These are phyloP conservation scores for Viola odorata DNA, from an alignment of 345 rosid genomes.

Conservation along the genomic window DNA sequence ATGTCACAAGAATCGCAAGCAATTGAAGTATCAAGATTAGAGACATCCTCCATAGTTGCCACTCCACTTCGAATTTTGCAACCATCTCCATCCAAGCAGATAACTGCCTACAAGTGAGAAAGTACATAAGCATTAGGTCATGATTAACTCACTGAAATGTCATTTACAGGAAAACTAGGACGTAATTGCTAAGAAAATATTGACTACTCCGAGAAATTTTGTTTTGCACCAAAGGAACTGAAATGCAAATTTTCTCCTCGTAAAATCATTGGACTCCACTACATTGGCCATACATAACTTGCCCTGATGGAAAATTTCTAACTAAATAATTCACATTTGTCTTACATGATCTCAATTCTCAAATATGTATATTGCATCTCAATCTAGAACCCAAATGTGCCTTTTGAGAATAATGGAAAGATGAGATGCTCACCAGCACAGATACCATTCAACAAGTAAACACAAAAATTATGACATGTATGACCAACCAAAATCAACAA, in stretches of 20 bases:
- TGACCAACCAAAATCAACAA: background rate
- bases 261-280: background rate
- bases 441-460: background rate
- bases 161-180: background rate
- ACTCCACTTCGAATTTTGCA: slow-evolving; percentile 73
- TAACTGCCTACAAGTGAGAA: slow-evolving; percentile 80
- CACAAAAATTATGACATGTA: background rate
- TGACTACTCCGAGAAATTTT: slow-evolving; percentile 4
- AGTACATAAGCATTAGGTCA: slow-evolving; percentile 25
- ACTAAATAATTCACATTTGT: background rate
- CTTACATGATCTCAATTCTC: no score
- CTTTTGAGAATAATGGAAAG: background rate
- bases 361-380: background rate
- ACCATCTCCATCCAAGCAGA: slow-evolving; percentile 94
- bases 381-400: slow-evolving; percentile 1
- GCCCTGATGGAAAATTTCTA: background rate
- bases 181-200: no score
- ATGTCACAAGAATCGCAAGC: slow-evolving; percentile 97
- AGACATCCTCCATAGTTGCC: slow-evolving; percentile 45
- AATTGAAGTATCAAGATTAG: slow-evolving; percentile 84
- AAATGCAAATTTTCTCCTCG: background rate
- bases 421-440: background rate
- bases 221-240: background rate
- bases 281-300: background rate
- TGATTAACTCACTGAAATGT: slow-evolving; percentile 1